phyloP scores from a whole-genome alignment of 352 stramenopile genomes.

The Phytopythium mirpurense region DNA sequence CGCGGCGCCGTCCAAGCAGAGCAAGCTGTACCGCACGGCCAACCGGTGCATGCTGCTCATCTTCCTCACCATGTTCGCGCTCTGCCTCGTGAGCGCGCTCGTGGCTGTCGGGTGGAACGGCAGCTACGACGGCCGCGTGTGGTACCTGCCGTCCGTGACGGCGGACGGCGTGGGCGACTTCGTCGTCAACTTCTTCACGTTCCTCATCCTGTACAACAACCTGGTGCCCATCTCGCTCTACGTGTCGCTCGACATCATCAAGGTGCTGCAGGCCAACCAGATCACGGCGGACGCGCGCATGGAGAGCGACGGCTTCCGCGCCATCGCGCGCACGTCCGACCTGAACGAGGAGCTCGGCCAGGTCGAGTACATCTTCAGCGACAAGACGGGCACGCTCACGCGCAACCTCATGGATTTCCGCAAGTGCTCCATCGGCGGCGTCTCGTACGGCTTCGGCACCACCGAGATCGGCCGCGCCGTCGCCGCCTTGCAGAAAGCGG shows the following conservation, averaged over 20 bases:
- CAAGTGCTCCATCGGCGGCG: constrained; percentile 85
- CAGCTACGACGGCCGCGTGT: constrained; percentile 25
- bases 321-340: constrained; percentile 78
- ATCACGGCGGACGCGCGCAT: constrained; percentile 87
- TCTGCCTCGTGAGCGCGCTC: constrained; percentile 52
- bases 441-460: constrained; percentile 76
- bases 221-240: constrained; percentile 97
- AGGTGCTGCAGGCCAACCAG: constrained; percentile 84
- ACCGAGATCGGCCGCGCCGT: constrained; percentile 95
- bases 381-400: constrained; percentile 99
- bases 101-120: constrained; percentile 30
- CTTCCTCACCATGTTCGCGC: constrained; percentile 54
- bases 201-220: constrained; percentile 93
- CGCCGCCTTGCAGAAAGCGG: constrained; percentile 19
- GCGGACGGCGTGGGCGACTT: constrained; percentile 24
- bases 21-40: constrained; percentile 64
- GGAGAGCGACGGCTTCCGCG: constrained; percentile 62
- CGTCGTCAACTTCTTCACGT: constrained; percentile 84
- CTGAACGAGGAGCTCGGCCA: constrained; percentile 93
- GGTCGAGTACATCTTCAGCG: constrained; percentile 98
- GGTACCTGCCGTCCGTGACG: constrained; percentile 48
- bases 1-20: constrained; percentile 82
- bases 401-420: constrained; percentile 98
- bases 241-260: constrained; percentile 93
- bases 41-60: constrained; percentile 81